Base-by-base conservation (phyloP, 352 stramenopile species). In the Phytophthora megakarya region DNA sequence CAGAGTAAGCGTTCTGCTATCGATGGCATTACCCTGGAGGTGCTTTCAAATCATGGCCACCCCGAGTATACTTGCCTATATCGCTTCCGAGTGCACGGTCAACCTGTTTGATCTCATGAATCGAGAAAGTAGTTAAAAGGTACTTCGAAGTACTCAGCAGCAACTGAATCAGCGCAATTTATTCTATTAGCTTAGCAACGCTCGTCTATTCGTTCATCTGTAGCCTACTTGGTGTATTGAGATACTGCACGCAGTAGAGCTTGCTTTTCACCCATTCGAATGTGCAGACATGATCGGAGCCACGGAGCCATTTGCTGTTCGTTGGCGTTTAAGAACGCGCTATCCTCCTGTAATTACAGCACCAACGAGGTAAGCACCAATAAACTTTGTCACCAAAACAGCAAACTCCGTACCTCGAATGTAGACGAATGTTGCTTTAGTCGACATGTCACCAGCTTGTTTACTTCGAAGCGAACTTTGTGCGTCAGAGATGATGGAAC, bases 51-150 rank as follows among this genome's bases (percentile, higher is more conserved):
- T 62, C 74, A 97, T 61, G 90, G 88, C 38, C 72, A 96, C 51
- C 65, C 75, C 4, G 79, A 94, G n/a, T 96, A 85, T 50, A 97
- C 90, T 16, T 97, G 90, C 53, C 70, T 97, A 8, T 97, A 97
- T 75, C 89, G 90, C n/a, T 89, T 96, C 47, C 71, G 85, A 26
- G 86, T 97, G 22, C 84, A 96, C 51, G 89, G 89, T 5, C 72
- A 80, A 21, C 57, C 58, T 58, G 70, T 61, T 40, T 78, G 47
- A 77, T 11, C 2, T 35, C 10, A 32, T 3, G 8, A 11, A 35
- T 35, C 30, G 13, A 18, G 33, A 37, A 15, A 42, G 7, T 11
- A 21, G 32, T 4, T 37, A 30, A 49, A 26, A 49, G 39, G 37
- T n/a, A n/a, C n/a, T n/a, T n/a, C n/a, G 42, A 49, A 51, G 35